A percentile compares a stretch with the other conserved stretches of the same genome.
Conservation (phyloP, 2,329 filamentous ascomycete species). For the Rutstroemia sp. region DNA sequence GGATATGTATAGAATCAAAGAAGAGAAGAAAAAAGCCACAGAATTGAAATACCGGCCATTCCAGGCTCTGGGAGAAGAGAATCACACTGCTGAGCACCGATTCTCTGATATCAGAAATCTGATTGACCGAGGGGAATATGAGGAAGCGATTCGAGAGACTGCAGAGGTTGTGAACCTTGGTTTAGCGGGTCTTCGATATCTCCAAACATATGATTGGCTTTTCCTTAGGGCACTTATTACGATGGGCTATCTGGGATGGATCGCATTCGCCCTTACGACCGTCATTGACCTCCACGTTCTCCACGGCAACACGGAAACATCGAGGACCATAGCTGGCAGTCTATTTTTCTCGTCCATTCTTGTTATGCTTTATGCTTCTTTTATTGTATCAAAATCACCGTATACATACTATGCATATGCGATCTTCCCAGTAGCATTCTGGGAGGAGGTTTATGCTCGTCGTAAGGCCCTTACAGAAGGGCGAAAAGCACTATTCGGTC, state of each 20-base stretch:
- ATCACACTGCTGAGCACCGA: conserved; percentile 57
- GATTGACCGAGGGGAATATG: conserved; percentile 58
- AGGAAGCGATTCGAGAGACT: conserved; percentile 74
- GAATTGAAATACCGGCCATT: conserved; percentile 76
- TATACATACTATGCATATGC: conserved; percentile 84
- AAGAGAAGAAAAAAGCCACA: conserved; percentile 69
- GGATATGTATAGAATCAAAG: conserved; percentile 95
- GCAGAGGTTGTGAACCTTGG: conserved; percentile 69
- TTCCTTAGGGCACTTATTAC: conserved; percentile 88
- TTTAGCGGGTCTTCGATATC: conserved; percentile 78
- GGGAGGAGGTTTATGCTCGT: conserved; percentile 87
- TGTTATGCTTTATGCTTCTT: conserved; percentile 68
- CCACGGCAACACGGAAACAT: conserved; percentile 57
- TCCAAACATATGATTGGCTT: conserved; percentile 98
- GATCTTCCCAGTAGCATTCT: conserved; percentile 89
- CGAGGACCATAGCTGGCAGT: conserved; percentile 51
- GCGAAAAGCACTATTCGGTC: conserved; percentile 58
- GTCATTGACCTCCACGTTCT: conserved; percentile 86
- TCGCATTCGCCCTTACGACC: conserved; percentile 81
- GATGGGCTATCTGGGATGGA: conserved; percentile 89
- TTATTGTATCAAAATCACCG: conserved; percentile 73
- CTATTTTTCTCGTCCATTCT: conserved; percentile 69
- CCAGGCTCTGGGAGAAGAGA: conserved; percentile 59
- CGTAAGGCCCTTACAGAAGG: conserved; percentile 63
- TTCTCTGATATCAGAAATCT: conserved; percentile 59